phyloP scores from a whole-genome alignment of 805 yeast species.

The Tetrapisispora arboricola region DNA sequence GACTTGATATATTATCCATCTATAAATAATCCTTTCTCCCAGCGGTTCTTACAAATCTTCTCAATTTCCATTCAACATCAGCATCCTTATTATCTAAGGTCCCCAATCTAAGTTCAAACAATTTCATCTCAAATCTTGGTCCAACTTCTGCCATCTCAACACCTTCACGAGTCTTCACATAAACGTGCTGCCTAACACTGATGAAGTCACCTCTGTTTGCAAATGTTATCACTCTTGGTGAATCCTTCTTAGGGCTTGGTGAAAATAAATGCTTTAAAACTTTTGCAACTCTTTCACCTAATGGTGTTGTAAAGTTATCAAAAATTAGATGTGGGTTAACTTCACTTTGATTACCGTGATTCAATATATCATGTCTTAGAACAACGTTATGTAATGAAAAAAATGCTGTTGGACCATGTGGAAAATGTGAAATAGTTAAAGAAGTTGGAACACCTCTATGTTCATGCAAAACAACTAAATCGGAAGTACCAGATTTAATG shows the following conservation, averaged over 20 bases:
- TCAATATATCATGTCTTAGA: conserved; percentile 80
- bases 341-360: conserved; percentile 82
- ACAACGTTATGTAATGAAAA: conserved; percentile 93
- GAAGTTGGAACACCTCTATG: conserved; percentile 98
- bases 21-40: conserved; percentile 80
- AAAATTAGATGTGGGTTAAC: conserved; percentile 90
- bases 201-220: conserved; percentile 86
- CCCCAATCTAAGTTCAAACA: conserved; percentile 81
- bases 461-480: conserved; percentile 79
- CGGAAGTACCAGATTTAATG: conserved; percentile 70
- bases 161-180: conserved; percentile 75
- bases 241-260: conserved; percentile 88
- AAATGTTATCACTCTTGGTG: conserved; percentile 87
- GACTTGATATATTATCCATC: background rate
- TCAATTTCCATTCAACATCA: conserved; percentile 92
- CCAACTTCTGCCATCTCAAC: conserved; percentile 95
- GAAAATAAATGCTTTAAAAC: conserved; percentile 86
- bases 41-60: conserved; percentile 91
- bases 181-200: conserved; percentile 90
- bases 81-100: conserved; percentile 93
- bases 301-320: conserved; percentile 71
- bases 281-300: conserved; percentile 75
- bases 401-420: conserved; percentile 94
- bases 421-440: conserved; percentile 84
- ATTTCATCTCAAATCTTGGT: conserved; percentile 95